A percentile compares a stretch with the other conserved stretches of the same genome.
phyloP scores from a whole-genome alignment of 129 eudicot species.

The Lactuca sativa region DNA sequence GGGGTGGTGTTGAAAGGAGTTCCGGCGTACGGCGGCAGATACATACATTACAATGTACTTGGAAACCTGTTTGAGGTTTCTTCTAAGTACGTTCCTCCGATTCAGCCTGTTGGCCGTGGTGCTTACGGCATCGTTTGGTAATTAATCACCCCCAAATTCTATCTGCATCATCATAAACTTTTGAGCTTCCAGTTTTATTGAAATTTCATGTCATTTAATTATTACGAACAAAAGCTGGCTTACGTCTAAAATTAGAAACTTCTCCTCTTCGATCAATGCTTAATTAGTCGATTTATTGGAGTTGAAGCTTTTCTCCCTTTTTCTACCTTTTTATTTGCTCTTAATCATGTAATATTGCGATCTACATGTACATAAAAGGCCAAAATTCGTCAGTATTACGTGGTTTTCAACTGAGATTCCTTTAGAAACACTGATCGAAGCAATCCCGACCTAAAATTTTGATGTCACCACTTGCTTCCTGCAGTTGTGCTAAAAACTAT shows the following conservation, averaged over 20 bases:
- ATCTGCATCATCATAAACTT: neutral
- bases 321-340: neutral
- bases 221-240: neutral
- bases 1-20: conserved; percentile 39
- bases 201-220: neutral
- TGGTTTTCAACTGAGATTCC: neutral
- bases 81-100: conserved; percentile 69
- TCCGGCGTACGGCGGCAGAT: conserved; percentile 55
- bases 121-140: conserved; percentile 91
- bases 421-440: neutral
- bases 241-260: neutral
- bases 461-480: neutral
- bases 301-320: neutral
- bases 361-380: neutral
- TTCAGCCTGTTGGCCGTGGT: conserved; percentile 77
- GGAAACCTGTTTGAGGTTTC: conserved; percentile 74
- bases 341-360: neutral
- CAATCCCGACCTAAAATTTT: neutral
- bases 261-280: neutral
- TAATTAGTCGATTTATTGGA: neutral
- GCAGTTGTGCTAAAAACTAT: conserved; percentile 52
- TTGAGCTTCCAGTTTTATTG: neutral
- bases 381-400: neutral
- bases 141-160: neutral
- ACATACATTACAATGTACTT: conserved; percentile 51